A percentile compares a stretch with the other conserved stretches of the same genome.
These are phyloP conservation scores for Trichosanthes cucumerina DNA, from an alignment of 306 rosid species.

Conservation along the genomic window DNA sequence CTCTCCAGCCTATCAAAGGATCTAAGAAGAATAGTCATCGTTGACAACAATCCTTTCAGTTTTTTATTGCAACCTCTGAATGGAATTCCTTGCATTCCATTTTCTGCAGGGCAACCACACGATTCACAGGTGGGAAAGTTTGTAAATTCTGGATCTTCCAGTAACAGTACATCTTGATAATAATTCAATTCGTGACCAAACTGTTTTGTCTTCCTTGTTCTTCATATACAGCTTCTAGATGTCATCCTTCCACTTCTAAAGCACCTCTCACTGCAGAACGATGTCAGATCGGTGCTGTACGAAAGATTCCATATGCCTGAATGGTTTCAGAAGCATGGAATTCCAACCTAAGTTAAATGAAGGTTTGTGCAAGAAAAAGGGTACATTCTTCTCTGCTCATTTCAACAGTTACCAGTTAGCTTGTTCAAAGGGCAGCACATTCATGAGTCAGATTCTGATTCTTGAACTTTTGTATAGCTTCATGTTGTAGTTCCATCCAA, in stretches of 20 bases:
- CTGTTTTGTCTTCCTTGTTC: background rate
- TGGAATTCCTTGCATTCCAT: conserved; percentile 93
- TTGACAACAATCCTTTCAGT: conserved; percentile 98
- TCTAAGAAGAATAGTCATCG: conserved; percentile 66
- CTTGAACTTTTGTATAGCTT: conserved; percentile 30
- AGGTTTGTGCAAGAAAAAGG: background rate
- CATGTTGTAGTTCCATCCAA: conserved; percentile 4
- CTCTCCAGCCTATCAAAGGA: conserved; percentile 69
- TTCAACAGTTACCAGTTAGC: conserved; percentile 3
- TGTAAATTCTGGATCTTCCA: background rate
- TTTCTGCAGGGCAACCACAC: conserved; percentile 74
- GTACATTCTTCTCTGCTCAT: conserved; percentile 16
- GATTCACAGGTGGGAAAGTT: conserved; percentile 60
- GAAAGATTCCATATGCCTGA: conserved; percentile 93
- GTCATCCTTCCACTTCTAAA: conserved; percentile 94
- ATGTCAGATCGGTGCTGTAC: conserved; percentile 70
- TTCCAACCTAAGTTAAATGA: conserved; percentile 42
- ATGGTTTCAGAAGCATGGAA: conserved; percentile 96
- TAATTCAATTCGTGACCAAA: background rate
- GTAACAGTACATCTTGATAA: background rate
- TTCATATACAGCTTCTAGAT: conserved; percentile 58
- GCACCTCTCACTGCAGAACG: conserved; percentile 70
- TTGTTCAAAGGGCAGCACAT: conserved; percentile 15
- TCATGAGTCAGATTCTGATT: conserved; percentile 4
- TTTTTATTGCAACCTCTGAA: conserved; percentile 83